phyloP scores from a whole-genome alignment of 2,329 filamentous ascomycete species.

The Aaosphaeria arxii region DNA sequence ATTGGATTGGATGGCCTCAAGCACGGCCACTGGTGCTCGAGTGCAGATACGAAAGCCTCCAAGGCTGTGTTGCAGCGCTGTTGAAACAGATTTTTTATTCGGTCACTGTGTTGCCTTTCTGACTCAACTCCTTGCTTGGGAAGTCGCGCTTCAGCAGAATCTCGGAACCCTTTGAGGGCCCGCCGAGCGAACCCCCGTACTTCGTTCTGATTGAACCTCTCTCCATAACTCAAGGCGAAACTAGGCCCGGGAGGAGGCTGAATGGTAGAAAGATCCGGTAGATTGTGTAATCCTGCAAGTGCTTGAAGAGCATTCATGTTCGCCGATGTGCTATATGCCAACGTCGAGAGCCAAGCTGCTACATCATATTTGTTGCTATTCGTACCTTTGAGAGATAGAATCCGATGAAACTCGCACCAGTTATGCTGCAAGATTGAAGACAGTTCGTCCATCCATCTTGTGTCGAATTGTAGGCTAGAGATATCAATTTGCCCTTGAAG shows the following conservation, averaged over 20 bases:
- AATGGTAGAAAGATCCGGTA: conserved; percentile 3
- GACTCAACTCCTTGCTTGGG: conserved; percentile 12
- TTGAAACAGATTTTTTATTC: conserved; percentile 7
- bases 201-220: background rate
- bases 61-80: conserved; percentile 6
- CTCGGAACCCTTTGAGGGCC: conserved; percentile 1
- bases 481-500: background rate
- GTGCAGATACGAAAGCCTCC: conserved; percentile 5
- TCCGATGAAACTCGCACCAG: conserved; percentile 23
- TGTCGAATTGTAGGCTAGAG: conserved; percentile 13
- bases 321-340: conserved; percentile 17
- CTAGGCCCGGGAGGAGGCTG: conserved; percentile 3
- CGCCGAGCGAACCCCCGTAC: conserved; percentile 1
- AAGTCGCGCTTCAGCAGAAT: conserved; percentile 11
- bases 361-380: conserved; percentile 16
- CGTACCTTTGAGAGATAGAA: conserved; percentile 1
- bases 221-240: conserved; percentile 12
- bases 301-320: conserved; percentile 22
- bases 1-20: conserved; percentile 7
- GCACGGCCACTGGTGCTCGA: conserved; percentile 19
- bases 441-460: conserved; percentile 16
- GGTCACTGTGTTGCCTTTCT: conserved; percentile 3
- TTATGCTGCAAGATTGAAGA: conserved; percentile 4
- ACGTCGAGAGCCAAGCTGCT: conserved; percentile 21
- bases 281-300: conserved; percentile 16